Percentiles rank a stretch among this genome's conserved stretches.
These are phyloP conservation scores for Aspergillus uvarum DNA, from an alignment of 2,329 filamentous ascomycete species.

Conservation along the genomic window DNA sequence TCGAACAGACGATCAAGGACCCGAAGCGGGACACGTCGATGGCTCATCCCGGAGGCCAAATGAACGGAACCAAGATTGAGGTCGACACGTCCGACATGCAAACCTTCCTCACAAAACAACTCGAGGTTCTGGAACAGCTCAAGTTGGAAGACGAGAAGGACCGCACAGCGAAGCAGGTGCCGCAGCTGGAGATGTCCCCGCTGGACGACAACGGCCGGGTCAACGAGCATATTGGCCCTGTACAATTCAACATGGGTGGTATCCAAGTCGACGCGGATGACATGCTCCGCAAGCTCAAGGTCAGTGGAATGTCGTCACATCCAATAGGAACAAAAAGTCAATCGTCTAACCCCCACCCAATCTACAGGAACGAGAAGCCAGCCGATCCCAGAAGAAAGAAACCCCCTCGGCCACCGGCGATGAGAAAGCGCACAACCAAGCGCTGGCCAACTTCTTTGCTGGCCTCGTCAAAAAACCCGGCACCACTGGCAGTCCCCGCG, in stretches of 20 bases:
- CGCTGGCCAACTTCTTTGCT: conserved; percentile 60
- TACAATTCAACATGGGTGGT: conserved; percentile 97
- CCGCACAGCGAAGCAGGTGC: conserved; percentile 33
- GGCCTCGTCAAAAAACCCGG: conserved; percentile 56
- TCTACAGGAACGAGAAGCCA: conserved; percentile 46
- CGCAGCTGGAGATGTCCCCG: conserved; percentile 38
- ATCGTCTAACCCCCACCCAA: too few relatives aligned
- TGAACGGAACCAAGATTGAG: conserved; percentile 50
- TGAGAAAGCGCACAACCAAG: conserved; percentile 58
- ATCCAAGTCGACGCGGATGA: conserved; percentile 95
- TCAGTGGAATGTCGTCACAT: conserved; percentile 40
- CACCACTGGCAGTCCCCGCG: conserved; percentile 33
- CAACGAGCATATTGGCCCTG: conserved; percentile 84
- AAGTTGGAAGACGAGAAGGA: conserved; percentile 56
- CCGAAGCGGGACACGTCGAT: conserved; percentile 64
- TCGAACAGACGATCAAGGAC: conserved; percentile 77
- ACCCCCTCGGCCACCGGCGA: conserved; percentile 36
- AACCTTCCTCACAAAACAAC: conserved; percentile 71
- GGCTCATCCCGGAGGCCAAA: conserved; percentile 49
- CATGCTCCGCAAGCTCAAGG: conserved; percentile 83
- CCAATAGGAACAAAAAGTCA: background rate
- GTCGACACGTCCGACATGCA: conserved; percentile 73
- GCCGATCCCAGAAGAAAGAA: conserved; percentile 39
- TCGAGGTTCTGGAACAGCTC: conserved; percentile 69
- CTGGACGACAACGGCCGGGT: conserved; percentile 45